Base-by-base conservation (phyloP, 2,329 filamentous ascomycete genomes). In the Neopestalotiopsis clavispora region DNA sequence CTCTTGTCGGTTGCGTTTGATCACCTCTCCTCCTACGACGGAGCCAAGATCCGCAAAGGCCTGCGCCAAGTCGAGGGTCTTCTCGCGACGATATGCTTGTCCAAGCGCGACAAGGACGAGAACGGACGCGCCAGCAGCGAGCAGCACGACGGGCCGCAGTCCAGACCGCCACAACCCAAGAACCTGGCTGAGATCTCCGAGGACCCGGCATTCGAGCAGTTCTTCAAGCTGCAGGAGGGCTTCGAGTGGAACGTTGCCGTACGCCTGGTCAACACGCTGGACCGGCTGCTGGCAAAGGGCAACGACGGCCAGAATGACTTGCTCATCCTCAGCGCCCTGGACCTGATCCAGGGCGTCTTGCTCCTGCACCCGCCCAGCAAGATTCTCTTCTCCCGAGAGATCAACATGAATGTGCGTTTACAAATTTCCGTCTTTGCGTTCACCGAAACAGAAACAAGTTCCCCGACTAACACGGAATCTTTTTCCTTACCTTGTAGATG, bases 221-320 rank as follows among this genome's bases (percentile, higher is more conserved):
- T 98, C 84, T 98, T 97, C 85, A 94, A 97, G 79, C 80, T 98
- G 73, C 96, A 99, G 80, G 95, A 98, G 78, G 94, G 95, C 2
- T 99, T 99, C 78, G 94, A 98, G 83, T 98, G 94, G 93, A 99
- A 99, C 83, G 94, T 98, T 67, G 92, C 94, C 14, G 90, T 94
- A 82, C 91, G 94, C 70, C 86, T 98, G 70, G 91, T 97, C 71
- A 90, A 91, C 66, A 97, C 94, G 68, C 89, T 98, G 58, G 94
- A 98, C 80, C 88, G 94, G 69, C 87, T 98, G 63, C 87, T 98
- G 76, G 94, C 94, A 59, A 94, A 94, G 83, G 90, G 91, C 66
- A 91, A 90, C 78, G 91, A 94, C 75, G 93, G 92, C 56, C 91
- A 94, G 73, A 96, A 95, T 77, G 94, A 98, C 79, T 84, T 95